Evolutionary conservation across 192 early-diverging fungal species (phyloP).

Genomic region (Umbelopsis ramanniana): DNA sequence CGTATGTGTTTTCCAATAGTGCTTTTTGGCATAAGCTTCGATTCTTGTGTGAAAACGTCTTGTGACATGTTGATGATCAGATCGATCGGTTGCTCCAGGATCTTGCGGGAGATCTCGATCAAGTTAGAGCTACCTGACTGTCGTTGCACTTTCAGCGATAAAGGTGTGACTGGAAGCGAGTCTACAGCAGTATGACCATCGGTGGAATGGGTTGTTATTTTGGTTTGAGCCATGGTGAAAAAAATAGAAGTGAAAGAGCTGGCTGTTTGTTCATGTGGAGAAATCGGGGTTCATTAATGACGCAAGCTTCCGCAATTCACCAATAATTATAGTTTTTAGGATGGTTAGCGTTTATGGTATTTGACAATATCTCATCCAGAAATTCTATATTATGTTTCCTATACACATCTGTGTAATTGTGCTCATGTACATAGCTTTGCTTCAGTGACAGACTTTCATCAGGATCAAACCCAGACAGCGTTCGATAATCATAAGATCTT

Average conservation of each 20-base stretch:
- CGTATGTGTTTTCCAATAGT: constrained; percentile 59
- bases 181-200: neutral
- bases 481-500: no score
- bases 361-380: neutral
- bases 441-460: no score
- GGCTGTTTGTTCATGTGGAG: neutral
- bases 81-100: constrained; percentile 39
- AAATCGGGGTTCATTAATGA: neutral
- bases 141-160: neutral
- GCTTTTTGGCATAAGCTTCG: constrained; percentile 44
- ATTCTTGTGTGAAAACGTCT: constrained; percentile 42
- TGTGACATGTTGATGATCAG: constrained; percentile 29
- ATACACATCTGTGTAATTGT: no score
- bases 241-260: neutral
- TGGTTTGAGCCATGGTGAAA: neutral
- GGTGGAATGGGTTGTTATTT: neutral
- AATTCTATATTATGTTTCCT: no score
- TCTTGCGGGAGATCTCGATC: constrained; percentile 20
- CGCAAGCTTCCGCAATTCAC: constrained; percentile 13
- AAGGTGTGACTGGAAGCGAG: neutral
- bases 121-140: neutral
- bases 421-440: no score
- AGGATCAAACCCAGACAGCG: no score
- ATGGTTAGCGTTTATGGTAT: neutral
- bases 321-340: neutral